Evolutionary conservation across 139 green algal genomes (phyloP).

Genomic region (Axilococcus clingmanii): DNA sequence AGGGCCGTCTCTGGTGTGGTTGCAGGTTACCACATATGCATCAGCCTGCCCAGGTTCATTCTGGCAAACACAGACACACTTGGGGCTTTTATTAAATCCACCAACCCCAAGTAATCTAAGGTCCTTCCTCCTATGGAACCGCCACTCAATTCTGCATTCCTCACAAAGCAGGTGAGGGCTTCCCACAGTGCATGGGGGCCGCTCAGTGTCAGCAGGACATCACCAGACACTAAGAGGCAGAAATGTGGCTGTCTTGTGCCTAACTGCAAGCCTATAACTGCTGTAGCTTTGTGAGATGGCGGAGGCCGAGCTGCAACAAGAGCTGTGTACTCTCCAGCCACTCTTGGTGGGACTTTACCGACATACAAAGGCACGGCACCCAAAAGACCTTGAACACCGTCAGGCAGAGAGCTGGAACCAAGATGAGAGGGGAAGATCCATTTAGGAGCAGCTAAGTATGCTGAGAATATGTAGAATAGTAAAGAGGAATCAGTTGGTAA

Average conservation of each 20-base stretch:
- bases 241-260: slow-evolving; percentile 35
- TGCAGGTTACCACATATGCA: too few species aligned
- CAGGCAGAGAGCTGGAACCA: too few species aligned
- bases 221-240: slow-evolving; percentile 30
- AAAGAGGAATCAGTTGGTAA: slow-evolving; percentile 63
- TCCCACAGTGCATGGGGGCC: slow-evolving; percentile 7
- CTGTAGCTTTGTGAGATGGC: slow-evolving; percentile 23
- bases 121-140: too few species aligned
- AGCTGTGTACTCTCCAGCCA: slow-evolving; percentile 36
- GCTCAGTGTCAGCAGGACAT: slow-evolving; percentile 23
- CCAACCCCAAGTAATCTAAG: too few species aligned
- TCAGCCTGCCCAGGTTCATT: too few species aligned
- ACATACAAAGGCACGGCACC: slow-evolving; percentile 34
- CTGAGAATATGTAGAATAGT: slow-evolving; percentile 68
- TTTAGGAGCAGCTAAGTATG: slow-evolving; percentile 57
- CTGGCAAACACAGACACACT: too few species aligned
- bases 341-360: slow-evolving; percentile 36
- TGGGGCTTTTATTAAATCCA: too few species aligned
- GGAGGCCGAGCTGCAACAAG: slow-evolving; percentile 49
- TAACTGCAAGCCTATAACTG: slow-evolving; percentile 37
- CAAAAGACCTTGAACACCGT: slow-evolving; percentile 8
- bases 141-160: too few species aligned
- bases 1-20: too few species aligned
- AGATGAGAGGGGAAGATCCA: too few species aligned
- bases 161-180: too few species aligned